A percentile compares a stretch with the other conserved stretches of the same genome.
Conservation (phyloP, 1,284 basidiomycete species). For the Cutaneotrichosporon sp. region DNA sequence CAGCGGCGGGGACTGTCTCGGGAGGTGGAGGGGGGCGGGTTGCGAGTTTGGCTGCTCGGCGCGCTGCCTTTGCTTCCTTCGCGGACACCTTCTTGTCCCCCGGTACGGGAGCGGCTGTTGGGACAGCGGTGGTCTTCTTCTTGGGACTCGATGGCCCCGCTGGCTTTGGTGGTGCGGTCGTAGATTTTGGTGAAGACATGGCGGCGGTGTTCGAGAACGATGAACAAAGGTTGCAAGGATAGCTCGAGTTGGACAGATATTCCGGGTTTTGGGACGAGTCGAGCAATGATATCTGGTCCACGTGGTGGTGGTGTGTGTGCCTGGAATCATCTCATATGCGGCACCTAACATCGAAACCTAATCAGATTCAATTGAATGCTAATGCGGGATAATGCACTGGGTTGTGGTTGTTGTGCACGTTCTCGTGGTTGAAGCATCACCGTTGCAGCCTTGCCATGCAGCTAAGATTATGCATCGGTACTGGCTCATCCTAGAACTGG, state of each 20-base stretch:
- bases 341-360: too few species aligned
- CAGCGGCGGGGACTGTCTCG: constrained; percentile 2
- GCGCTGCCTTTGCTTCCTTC: constrained; percentile 47
- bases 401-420: too few species aligned
- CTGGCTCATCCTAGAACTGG: too few species aligned
- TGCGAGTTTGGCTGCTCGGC: constrained; percentile 46
- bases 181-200: constrained; percentile 5
- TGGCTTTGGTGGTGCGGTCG: not conserved
- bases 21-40: constrained; percentile 16
- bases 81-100: constrained; percentile 32
- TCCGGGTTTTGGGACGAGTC: too few species aligned
- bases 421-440: too few species aligned
- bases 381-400: too few species aligned
- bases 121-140: not conserved
- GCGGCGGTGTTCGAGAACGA: not conserved
- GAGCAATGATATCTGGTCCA: too few species aligned
- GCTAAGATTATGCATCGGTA: not conserved
- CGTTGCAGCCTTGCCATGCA: too few species aligned
- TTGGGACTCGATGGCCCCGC: not conserved
- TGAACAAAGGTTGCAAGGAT: not conserved
- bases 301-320: too few species aligned
- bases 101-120: not conserved
- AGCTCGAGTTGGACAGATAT: too few species aligned
- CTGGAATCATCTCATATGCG: too few species aligned
- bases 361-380: too few species aligned